Evolutionary conservation across 2,329 filamentous ascomycete genomes (phyloP).

Genomic region (Pyrenophora teres): DNA sequence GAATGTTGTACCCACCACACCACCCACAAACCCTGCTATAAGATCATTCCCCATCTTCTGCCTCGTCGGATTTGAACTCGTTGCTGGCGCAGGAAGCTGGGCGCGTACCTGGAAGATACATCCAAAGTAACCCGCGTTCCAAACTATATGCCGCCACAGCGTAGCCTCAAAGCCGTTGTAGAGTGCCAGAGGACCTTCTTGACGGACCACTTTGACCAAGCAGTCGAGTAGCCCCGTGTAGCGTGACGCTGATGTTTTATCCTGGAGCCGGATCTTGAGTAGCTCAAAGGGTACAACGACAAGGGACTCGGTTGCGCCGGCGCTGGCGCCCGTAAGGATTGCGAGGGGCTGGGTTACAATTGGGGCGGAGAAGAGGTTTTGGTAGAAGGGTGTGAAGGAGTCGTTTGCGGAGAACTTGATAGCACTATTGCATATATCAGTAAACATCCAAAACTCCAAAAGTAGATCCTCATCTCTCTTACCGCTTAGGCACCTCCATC

Average conservation of each 20-base stretch:
- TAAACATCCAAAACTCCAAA: background rate
- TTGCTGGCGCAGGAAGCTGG: slow-evolving; percentile 24
- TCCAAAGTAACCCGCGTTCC: slow-evolving; percentile 42
- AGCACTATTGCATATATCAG: slow-evolving; percentile 15
- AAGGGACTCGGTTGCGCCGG: slow-evolving; percentile 37
- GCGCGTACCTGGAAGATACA: slow-evolving; percentile 39
- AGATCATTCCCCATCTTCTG: slow-evolving; percentile 38
- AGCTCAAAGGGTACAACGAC: slow-evolving; percentile 42
- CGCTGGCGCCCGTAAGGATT: slow-evolving; percentile 35
- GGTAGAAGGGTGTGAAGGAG: slow-evolving; percentile 33
- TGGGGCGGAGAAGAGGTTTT: slow-evolving; percentile 26
- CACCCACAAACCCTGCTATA: slow-evolving; percentile 36
- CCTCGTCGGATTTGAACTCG: slow-evolving; percentile 18
- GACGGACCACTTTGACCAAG: slow-evolving; percentile 30
- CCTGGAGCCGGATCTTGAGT: slow-evolving; percentile 38
- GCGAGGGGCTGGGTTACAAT: slow-evolving; percentile 33
- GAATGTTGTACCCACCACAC: slow-evolving; percentile 36
- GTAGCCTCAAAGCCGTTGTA: slow-evolving; percentile 42
- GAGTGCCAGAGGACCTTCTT: slow-evolving; percentile 33
- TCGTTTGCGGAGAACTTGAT: slow-evolving; percentile 43
- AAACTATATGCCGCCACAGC: slow-evolving; percentile 40
- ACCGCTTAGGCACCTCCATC: slow-evolving; percentile 41
- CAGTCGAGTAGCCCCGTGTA: slow-evolving; percentile 37
- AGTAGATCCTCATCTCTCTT: background rate
- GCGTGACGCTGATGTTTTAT: slow-evolving; percentile 33